Base-by-base conservation (phyloP, 2,329 filamentous ascomycete species). In the Fusarium xyrophilum region DNA sequence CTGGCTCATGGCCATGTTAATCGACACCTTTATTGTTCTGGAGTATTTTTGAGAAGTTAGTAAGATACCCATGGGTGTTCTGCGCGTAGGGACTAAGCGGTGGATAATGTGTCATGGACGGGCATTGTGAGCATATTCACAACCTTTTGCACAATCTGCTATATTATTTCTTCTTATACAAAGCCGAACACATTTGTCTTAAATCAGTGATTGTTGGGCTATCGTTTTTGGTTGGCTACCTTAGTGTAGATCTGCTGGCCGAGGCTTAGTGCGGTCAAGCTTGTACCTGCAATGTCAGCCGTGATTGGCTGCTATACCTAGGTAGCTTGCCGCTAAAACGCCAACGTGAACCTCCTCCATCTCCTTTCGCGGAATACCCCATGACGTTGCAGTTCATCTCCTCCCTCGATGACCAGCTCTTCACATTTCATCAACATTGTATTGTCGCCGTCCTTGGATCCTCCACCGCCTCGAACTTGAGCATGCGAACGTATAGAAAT, bases 401-500 rank as follows among this genome's bases (percentile, higher is more conserved):
- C 60, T 66, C 68, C 60, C 60, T 63, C 51, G n/a, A 62, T 51
- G 72, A 57, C 64, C 64, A 56, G 36, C 28, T 65, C 33, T 40
- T 63, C 52, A 42, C 35, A 52, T 53, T 73, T 65, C 58, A 63
- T 47, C 60, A 54, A 52, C 61, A 65, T 46, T 39, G 23, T 59
- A 59, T 64, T 62, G 39, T 35, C 44, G 23, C 14, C 57, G 23
- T 38, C 32, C 36, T 46, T 35, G 23, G 23, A 43, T 56, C 43
- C 62, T 30, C 51, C 19, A n/a, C 30, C 42, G 51, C 33, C 54
- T 51, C 40, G 56, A n/a, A 27, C 27, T n/a, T 54, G 51, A 70
- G 52, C 46, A 75, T 67, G 70, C 67, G 28, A 52, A 47, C 59
- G 67, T 60, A 64, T 62, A 69, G 76, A 74, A 67, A 79, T 78